Percentiles rank a stretch among this genome's conserved stretches.
Conservation (phyloP, 2,329 filamentous ascomycete species). For the Trematosphaeria pertusa region DNA sequence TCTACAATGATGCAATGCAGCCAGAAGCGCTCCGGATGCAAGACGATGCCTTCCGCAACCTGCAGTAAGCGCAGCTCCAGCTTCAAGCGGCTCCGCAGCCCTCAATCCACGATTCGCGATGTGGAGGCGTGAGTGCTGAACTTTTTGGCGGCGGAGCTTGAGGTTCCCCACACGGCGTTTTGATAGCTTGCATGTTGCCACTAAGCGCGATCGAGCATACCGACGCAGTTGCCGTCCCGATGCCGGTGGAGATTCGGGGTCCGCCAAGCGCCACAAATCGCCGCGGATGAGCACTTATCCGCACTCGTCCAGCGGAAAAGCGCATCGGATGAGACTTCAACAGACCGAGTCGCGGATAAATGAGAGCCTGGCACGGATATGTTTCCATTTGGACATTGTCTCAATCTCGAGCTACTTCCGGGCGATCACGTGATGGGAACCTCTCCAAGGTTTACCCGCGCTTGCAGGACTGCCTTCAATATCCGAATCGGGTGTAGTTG, state of each 20-base stretch:
- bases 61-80: conserved; percentile 9
- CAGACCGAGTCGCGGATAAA: neutral
- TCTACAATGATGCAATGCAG: neutral
- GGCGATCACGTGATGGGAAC: no score
- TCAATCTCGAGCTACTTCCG: neutral
- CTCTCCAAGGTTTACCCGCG: no score
- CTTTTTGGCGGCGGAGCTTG: conserved; percentile 32
- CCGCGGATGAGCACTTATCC: conserved; percentile 38
- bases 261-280: conserved; percentile 34
- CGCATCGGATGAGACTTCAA: neutral
- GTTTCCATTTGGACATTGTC: neutral
- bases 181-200: conserved; percentile 29
- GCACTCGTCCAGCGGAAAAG: conserved; percentile 8
- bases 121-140: conserved; percentile 21
- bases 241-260: conserved; percentile 32
- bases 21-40: no score
- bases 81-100: conserved; percentile 21
- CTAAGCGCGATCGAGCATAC: conserved; percentile 32
- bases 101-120: conserved; percentile 16
- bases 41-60: conserved; percentile 5
- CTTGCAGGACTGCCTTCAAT: no score
- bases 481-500: no score
- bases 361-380: neutral
- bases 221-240: conserved; percentile 43
- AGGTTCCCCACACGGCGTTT: conserved; percentile 40